Evolutionary conservation across 2,329 filamentous ascomycete genomes (phyloP).

Genomic region (Claviceps sorghi): DNA sequence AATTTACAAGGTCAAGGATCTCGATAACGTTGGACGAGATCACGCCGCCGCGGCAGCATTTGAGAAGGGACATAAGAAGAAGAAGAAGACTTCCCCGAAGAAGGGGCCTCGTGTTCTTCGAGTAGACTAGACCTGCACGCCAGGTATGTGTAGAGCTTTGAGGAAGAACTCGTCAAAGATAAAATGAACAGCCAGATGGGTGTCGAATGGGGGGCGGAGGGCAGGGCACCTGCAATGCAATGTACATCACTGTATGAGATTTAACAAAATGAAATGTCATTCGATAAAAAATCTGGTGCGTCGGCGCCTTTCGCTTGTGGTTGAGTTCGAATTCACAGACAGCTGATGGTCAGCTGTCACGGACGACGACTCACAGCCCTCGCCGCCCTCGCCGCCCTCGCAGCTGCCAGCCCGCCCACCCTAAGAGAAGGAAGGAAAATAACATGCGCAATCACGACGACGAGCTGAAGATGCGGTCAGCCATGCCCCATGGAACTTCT

Average conservation of each 20-base stretch:
- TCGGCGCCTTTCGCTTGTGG: not conserved
- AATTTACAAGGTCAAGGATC: slow-evolving; percentile 98
- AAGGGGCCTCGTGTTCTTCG: slow-evolving; percentile 57
- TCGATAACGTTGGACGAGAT: slow-evolving; percentile 89
- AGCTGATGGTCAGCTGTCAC: slow-evolving; percentile 1
- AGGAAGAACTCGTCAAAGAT: slow-evolving; percentile 10
- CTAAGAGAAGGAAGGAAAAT: not conserved
- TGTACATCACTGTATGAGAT: slow-evolving; percentile 25
- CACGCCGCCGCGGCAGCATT: slow-evolving; percentile 57
- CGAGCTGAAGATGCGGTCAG: not conserved
- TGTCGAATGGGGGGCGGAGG: not conserved
- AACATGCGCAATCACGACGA: not conserved
- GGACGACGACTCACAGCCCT: not conserved
- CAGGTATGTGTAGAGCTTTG: slow-evolving; percentile 2
- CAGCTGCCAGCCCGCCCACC: not conserved
- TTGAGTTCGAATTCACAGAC: not conserved
- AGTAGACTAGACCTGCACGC: slow-evolving; percentile 41
- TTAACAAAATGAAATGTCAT: slow-evolving; percentile 5
- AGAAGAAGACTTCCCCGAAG: slow-evolving; percentile 62
- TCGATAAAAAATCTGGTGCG: not conserved
- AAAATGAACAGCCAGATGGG: not conserved
- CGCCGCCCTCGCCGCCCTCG: not conserved
- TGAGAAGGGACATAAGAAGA: slow-evolving; percentile 70
- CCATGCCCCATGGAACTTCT: not conserved
- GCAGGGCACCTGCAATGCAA: slow-evolving; percentile 15